Base-by-base conservation (phyloP, 352 stramenopile genomes). In the Blastocystis sp. region DNA sequence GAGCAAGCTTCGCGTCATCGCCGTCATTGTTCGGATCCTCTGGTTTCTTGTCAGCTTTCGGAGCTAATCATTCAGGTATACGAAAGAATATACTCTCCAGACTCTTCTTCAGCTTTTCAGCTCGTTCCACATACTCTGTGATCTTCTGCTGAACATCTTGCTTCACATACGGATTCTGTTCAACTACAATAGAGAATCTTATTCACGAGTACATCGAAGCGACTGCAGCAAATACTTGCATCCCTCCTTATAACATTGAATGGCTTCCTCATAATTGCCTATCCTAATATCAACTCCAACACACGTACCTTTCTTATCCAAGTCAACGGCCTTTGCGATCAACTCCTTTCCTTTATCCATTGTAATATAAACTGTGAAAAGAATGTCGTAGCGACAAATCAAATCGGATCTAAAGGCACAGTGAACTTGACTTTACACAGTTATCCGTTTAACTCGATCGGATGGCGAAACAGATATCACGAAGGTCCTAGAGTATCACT, bases 21-120 rank as follows among this genome's bases (percentile, higher is more conserved):
- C 90, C 92, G 87, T 99, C 95, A 56, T 91, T 92, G 72, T 98
- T 94, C 6, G 92, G 93, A 78, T 97, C 93, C 61, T 96, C 91
- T 21, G 93, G 91, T 56, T 94, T 90, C 84, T 76, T 29, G 27
- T 84, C 49, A 9, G 73, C 11, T 38, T 56, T 84, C 73, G 78
- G 40, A 49, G 48, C n/a, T 71, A n/a, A 36, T 27, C 21, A 87
- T 72, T 38, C 57, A 61, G 34, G 4, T 40, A 29, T 87, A 14
- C n/a, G n/a, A n/a, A n/a, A n/a, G 7, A 48, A 29, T 40, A 86
- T 86, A 63, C 93, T 92, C 61, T 93, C 89, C 49, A 94, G 88
- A 87, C 94, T 90, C 51, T 90, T 90, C 46, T 92, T 91, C 46
- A 95, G 87, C 87, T 94, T 91, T 87, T 94, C 92, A 0, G 92